Base-by-base conservation (phyloP, 805 yeast species). In the Ogataea parapolymorpha region DNA sequence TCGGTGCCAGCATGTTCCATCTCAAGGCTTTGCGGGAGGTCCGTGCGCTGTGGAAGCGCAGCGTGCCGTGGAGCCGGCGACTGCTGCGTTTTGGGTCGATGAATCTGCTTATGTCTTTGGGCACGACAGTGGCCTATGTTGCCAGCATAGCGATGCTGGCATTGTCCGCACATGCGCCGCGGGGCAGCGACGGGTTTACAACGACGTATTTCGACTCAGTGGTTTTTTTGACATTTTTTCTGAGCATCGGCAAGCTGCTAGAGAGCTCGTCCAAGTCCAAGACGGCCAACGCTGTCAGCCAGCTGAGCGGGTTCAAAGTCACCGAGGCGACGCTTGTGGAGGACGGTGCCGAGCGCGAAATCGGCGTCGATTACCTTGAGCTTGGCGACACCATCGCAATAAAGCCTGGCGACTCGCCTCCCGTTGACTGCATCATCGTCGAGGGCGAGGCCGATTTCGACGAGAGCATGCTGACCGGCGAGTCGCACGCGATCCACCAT, bases 201-300 rank as follows among this genome's bases (percentile, higher is more conserved):
- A 80, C 87, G 4, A 80, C 85, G 0, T 85, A 82, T 53, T 85
- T 85, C 56, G 95, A 85, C 54, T 80, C 90, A 5, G 91, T 84
- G 22, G 86, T 85, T 3, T 85, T 85, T 54, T 66, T 85, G 48
- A 75, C 89, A 0, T 77, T 85, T 53, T 85, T 85, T 60, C 62
- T 85, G 41, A 66, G 85, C 35, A 77, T 82, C 44, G 95, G 95
- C 1, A 71, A 87, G 32, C 64, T 81, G 22, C 66, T 85, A 35
- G 91, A 85, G 58, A 70, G 82, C 22, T 71, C 72, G 48, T 78
- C 90, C 2, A 85, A 82, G 55, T 67, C 72, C 23, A 79, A 79
- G 53, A 82, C 90, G 1, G 80, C 88, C 0, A 74, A 75, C 30
- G 82, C 88, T 1, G 72, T 85, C 22, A 66, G 79, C 12, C 63